These are phyloP conservation scores for Cordyceps farinosa DNA, from an alignment of 2,329 filamentous ascomycete genomes.

Conservation along the genomic window DNA sequence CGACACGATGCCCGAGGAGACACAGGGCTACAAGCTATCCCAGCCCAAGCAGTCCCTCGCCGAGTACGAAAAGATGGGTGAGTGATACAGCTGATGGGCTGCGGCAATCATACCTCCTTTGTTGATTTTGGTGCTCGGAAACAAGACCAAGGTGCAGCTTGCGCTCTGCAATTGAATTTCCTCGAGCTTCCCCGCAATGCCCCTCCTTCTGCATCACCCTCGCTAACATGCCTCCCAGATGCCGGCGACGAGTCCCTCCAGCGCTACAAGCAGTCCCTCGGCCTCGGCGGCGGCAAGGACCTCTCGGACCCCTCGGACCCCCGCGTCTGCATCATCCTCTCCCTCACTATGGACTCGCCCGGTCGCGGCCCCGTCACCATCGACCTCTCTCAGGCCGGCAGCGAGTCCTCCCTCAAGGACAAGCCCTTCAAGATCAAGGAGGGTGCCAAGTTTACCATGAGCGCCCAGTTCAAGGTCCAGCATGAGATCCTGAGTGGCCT, in stretches of 20 bases:
- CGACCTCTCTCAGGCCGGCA: conserved; percentile 72
- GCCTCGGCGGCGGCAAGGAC: conserved; percentile 70
- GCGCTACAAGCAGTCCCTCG: conserved; percentile 96
- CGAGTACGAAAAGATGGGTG: conserved; percentile 91
- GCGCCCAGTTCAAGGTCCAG: conserved; percentile 90
- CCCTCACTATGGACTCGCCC: conserved; percentile 80
- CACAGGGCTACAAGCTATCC: conserved; percentile 95
- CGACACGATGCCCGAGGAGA: conserved; percentile 81
- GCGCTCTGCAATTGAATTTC: not conserved
- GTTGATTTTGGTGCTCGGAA: not conserved
- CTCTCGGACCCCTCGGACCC: conserved; percentile 76
- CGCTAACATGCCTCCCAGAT: conserved; percentile 38
- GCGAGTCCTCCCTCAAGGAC: conserved; percentile 75
- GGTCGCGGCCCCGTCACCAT: conserved; percentile 84
- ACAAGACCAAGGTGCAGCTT: not conserved
- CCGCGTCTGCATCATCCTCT: conserved; percentile 88
- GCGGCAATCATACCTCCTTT: not conserved
- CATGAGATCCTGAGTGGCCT: conserved; percentile 92
- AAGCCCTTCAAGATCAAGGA: conserved; percentile 98
- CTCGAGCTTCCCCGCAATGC: conserved; percentile 1
- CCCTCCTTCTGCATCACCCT: not conserved
- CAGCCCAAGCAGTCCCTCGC: conserved; percentile 95
- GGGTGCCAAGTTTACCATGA: conserved; percentile 90
- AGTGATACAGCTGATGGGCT: conserved; percentile 29
- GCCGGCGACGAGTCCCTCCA: conserved; percentile 87